Evolutionary conservation across 108 stramenopile species (phyloP).

Genomic region (Pelagomonas calceolata): DNA sequence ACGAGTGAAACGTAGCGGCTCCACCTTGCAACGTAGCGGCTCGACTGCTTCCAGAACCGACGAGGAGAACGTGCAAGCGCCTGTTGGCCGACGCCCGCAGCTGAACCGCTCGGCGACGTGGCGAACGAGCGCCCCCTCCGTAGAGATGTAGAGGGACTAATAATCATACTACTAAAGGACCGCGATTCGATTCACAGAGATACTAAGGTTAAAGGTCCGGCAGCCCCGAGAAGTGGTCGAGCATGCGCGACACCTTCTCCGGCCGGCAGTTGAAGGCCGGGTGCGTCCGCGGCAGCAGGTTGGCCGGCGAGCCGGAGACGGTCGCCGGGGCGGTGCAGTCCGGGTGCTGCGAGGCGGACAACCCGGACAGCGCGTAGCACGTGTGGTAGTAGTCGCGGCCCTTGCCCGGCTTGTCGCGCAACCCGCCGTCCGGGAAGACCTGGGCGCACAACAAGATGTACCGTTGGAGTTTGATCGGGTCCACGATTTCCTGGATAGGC

Average conservation of each 20-base stretch:
- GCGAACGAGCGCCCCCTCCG: no score
- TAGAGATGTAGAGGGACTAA: no score
- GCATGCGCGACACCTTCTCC: constrained; percentile 41
- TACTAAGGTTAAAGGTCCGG: no score
- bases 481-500: constrained; percentile 29
- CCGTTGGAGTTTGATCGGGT: constrained; percentile 68
- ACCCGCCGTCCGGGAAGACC: constrained; percentile 76
- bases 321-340: constrained; percentile 5
- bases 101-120: no score
- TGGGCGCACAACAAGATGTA: constrained; percentile 94
- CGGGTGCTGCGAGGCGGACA: constrained; percentile 75
- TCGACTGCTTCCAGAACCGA: no score
- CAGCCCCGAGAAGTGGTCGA: constrained; percentile 19
- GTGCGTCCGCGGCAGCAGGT: constrained; percentile 44
- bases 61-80: no score
- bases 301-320: constrained; percentile 33
- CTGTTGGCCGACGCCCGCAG: no score
- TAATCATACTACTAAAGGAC: no score
- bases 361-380: constrained; percentile 88
- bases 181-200: no score
- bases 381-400: constrained; percentile 91
- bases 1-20: no score
- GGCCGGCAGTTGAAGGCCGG: constrained; percentile 65
- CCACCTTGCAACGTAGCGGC: no score
- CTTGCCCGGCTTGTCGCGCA: constrained; percentile 81